Evolutionary conservation across 176 grass and related monocot species (phyloP).

Genomic region (Secale cereale): DNA sequence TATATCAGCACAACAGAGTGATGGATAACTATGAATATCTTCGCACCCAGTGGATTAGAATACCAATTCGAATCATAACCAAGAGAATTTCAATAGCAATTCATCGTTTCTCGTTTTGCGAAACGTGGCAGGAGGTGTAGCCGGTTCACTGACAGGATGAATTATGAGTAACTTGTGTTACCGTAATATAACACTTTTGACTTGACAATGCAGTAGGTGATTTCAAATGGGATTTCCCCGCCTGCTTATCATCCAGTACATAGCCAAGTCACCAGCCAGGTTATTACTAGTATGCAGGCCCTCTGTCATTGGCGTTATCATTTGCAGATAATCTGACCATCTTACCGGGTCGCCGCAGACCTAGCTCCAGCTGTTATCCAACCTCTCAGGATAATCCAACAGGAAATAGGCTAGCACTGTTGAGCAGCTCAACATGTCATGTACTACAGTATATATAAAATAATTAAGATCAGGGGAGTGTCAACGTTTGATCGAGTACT

Average conservation of each 20-base stretch:
- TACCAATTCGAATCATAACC: background rate
- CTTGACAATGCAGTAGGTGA: background rate
- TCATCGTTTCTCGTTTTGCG: background rate
- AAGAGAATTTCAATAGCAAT: background rate
- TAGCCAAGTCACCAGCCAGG: background rate
- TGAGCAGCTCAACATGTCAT: conserved; percentile 7
- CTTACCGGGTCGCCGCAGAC: background rate
- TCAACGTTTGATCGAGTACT: conserved; percentile 32
- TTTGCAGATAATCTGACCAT: conserved; percentile 36
- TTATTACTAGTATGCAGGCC: background rate
- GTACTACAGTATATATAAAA: background rate
- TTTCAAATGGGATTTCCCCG: background rate
- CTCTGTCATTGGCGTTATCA: conserved; percentile 14
- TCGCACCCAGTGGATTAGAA: background rate
- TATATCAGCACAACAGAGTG: too few species aligned
- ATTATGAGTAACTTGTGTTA: background rate
- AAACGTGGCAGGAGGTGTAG: background rate
- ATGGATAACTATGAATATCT: too few species aligned
- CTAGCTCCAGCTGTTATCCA: background rate
- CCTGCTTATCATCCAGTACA: conserved; percentile 7
- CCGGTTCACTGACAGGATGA: background rate
- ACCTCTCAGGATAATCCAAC: conserved; percentile 24
- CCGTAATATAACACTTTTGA: background rate
- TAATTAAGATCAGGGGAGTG: background rate
- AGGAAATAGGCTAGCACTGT: background rate